These are phyloP conservation scores for Anisodus tanguticus DNA, from an alignment of 257 asterid species.

Conservation along the genomic window DNA sequence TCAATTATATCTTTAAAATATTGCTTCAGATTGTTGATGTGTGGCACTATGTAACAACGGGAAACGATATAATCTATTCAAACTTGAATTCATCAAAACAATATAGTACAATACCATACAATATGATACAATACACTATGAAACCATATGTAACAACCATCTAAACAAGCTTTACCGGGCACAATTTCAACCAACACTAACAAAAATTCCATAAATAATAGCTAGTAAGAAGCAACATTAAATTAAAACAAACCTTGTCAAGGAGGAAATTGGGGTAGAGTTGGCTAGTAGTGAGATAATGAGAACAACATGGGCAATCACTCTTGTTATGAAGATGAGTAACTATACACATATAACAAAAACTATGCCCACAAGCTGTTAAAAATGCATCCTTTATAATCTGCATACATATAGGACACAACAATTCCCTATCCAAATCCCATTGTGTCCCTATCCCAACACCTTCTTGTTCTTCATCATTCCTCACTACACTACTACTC, in stretches of 20 bases:
- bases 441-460: constrained; percentile 20
- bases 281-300: constrained; percentile 63
- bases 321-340: constrained; percentile 84
- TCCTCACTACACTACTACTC: constrained; percentile 29
- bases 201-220: background rate
- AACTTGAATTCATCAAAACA: too few species aligned
- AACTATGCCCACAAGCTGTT: constrained; percentile 83
- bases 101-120: too few species aligned
- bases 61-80: too few species aligned
- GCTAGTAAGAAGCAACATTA: background rate
- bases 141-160: too few species aligned
- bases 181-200: background rate
- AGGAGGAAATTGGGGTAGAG: constrained; percentile 86
- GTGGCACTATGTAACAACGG: too few species aligned
- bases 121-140: too few species aligned
- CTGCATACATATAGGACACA: constrained; percentile 88
- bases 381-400: constrained; percentile 69
- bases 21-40: too few species aligned
- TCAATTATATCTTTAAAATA: background rate
- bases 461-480: constrained; percentile 27
- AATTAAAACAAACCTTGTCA: constrained; percentile 58
- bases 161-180: background rate
- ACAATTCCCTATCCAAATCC: constrained; percentile 58
- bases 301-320: constrained; percentile 80
- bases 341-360: constrained; percentile 85